A percentile compares a stretch with the other conserved stretches of the same genome.
phyloP scores from a whole-genome alignment of 495 filamentous ascomycete genomes.

The Podospora fimiseda region DNA sequence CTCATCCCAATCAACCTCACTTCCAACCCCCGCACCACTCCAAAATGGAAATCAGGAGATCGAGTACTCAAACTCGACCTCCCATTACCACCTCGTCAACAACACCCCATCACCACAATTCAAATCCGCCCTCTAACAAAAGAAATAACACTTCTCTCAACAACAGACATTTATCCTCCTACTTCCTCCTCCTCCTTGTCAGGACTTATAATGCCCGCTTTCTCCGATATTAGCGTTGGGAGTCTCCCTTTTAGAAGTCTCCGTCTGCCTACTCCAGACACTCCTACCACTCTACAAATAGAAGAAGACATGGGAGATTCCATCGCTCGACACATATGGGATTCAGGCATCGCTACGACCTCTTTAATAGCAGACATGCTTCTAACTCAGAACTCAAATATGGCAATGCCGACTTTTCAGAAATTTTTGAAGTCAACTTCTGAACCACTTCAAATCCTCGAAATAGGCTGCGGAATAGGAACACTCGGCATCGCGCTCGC shows the following conservation, averaged over 20 bases:
- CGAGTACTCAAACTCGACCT: constrained; percentile 37
- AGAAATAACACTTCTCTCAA: constrained; percentile 23
- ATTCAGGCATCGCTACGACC: constrained; percentile 39
- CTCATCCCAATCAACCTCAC: constrained; percentile 29
- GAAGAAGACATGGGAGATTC: constrained; percentile 93
- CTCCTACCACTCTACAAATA: constrained; percentile 37
- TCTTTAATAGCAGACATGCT: constrained; percentile 33
- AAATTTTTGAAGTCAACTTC: constrained; percentile 10
- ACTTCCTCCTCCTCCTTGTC: too few relatives aligned
- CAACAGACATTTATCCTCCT: constrained; percentile 22
- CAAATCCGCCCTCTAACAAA: constrained; percentile 32
- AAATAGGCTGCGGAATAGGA: constrained; percentile 81
- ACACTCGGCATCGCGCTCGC: constrained; percentile 74
- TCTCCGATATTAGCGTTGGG: constrained; percentile 24
- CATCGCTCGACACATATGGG: constrained; percentile 94
- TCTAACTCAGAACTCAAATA: neutral
- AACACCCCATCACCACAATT: constrained; percentile 22
- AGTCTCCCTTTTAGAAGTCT: constrained; percentile 33
- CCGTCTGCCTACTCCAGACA: constrained; percentile 17
- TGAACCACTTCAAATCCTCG: constrained; percentile 50
- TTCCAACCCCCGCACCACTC: constrained; percentile 3
- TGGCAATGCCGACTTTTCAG: constrained; percentile 11
- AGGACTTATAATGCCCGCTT: constrained; percentile 35
- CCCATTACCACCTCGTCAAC: constrained; percentile 23
- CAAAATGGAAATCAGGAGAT: constrained; percentile 35